Percentiles rank a stretch among this genome's conserved stretches.
These are phyloP conservation scores for Postia placenta DNA, from an alignment of 768 basidiomycete species.

Conservation along the genomic window DNA sequence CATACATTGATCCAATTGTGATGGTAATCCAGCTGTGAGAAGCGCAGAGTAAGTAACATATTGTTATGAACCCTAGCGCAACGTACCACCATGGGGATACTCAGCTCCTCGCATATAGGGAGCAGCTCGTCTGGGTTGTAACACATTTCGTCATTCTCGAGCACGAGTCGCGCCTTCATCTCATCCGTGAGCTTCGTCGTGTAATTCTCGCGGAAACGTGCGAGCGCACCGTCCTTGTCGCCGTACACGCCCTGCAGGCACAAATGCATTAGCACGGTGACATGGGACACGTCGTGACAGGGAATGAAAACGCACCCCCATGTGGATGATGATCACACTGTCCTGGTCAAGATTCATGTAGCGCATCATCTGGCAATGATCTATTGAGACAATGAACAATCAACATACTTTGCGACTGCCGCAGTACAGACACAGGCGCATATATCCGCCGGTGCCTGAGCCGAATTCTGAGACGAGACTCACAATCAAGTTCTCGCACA, in stretches of 20 bases:
- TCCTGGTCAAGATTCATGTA: slow-evolving; percentile 79
- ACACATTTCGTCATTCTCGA: slow-evolving; percentile 99
- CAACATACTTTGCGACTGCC: too few relatives aligned
- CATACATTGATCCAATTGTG: slow-evolving; percentile 60
- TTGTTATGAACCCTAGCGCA: slow-evolving; percentile 38
- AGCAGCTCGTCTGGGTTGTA: slow-evolving; percentile 87
- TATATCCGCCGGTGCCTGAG: too few relatives aligned
- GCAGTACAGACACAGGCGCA: neutral
- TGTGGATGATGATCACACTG: slow-evolving; percentile 84
- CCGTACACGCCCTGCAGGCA: slow-evolving; percentile 63
- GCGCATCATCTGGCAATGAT: slow-evolving; percentile 87
- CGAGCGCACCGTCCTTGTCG: slow-evolving; percentile 67
- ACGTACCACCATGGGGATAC: slow-evolving; percentile 39
- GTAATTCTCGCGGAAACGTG: slow-evolving; percentile 70
- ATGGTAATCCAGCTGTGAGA: slow-evolving; percentile 56
- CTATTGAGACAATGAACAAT: slow-evolving; percentile 7
- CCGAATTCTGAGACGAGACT: slow-evolving; percentile 4
- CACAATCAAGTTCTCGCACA: slow-evolving; percentile 68
- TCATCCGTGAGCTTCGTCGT: slow-evolving; percentile 47
- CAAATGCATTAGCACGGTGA: neutral
- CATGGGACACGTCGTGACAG: neutral
- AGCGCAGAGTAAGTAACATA: slow-evolving; percentile 28
- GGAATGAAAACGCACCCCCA: slow-evolving; percentile 45
- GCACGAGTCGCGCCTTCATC: slow-evolving; percentile 68
- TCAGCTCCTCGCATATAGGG: slow-evolving; percentile 79